Percentiles rank a stretch among this genome's conserved stretches.
Conservation (phyloP, 768 basidiomycete species). For the Dioszegia crocea region DNA sequence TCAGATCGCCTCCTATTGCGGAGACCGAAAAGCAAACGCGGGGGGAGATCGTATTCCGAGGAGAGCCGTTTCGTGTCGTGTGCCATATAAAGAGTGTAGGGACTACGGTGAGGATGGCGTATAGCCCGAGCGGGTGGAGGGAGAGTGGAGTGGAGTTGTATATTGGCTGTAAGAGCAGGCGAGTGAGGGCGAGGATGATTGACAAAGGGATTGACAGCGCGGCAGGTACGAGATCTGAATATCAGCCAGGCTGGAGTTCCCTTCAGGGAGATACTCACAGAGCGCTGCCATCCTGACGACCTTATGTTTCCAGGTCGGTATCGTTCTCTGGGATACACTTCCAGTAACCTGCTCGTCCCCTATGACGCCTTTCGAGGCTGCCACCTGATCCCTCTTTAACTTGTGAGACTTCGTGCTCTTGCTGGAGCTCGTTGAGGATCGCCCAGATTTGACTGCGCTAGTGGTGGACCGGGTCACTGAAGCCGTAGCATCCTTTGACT, state of each 20-base stretch:
- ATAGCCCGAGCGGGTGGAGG: slow-evolving; percentile 14
- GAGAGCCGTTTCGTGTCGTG: background rate
- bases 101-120: slow-evolving; percentile 9
- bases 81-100: slow-evolving; percentile 24
- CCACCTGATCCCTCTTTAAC: too few species aligned
- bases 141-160: slow-evolving; percentile 37
- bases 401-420: background rate
- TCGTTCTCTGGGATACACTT: background rate
- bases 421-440: background rate
- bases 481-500: background rate
- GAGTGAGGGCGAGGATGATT: slow-evolving; percentile 23
- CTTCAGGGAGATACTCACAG: background rate
- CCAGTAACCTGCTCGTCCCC: too few species aligned
- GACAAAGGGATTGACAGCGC: slow-evolving; percentile 22
- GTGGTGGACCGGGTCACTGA: background rate
- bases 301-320: slow-evolving; percentile 8
- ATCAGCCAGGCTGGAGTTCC: background rate
- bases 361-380: background rate
- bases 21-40: slow-evolving; percentile 26
- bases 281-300: background rate
- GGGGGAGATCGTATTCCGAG: slow-evolving; percentile 17
- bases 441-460: background rate
- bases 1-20: slow-evolving; percentile 27
- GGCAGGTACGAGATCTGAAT: slow-evolving; percentile 26
- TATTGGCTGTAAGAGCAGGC: slow-evolving; percentile 26